phyloP scores from a whole-genome alignment of 1,139 yeast genomes.

The Wickerhamomyces sp. region DNA sequence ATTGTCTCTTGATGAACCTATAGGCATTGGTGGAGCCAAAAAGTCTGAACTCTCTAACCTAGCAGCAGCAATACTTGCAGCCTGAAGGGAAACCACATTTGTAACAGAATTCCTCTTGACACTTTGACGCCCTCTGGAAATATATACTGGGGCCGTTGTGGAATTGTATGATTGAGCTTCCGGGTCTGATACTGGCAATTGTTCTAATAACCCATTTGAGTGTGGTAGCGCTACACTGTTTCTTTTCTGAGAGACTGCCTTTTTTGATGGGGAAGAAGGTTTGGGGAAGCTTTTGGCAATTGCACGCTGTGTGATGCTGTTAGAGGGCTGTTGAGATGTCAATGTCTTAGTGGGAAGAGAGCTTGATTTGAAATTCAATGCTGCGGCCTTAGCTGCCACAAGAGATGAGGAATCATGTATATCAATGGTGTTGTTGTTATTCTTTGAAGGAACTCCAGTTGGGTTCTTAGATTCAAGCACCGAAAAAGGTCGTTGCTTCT shows the following conservation, averaged over 20 bases:
- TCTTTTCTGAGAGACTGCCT: slow-evolving; percentile 1
- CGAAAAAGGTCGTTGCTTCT: slow-evolving; percentile 15
- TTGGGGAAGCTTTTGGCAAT: neutral
- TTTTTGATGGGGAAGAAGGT: slow-evolving; percentile 1
- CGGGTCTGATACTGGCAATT: neutral
- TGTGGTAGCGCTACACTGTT: neutral
- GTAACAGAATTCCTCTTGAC: neutral
- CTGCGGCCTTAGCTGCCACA: slow-evolving; percentile 23
- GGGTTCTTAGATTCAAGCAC: slow-evolving; percentile 17
- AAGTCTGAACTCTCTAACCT: slow-evolving; percentile 8
- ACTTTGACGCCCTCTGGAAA: neutral
- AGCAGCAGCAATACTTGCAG: slow-evolving; percentile 9
- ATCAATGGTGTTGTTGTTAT: neutral
- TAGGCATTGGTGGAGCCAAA: slow-evolving; percentile 14
- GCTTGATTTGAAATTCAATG: slow-evolving; percentile 7
- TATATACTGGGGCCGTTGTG: neutral
- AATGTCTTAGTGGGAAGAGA: neutral
- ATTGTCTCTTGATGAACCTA: slow-evolving; percentile 7
- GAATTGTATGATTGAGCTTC: neutral
- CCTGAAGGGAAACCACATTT: neutral
- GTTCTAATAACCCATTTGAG: neutral
- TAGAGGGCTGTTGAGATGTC: neutral
- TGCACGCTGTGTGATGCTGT: no score
- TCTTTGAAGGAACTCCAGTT: slow-evolving; percentile 14
- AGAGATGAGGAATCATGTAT: slow-evolving; percentile 13